Conservation (phyloP, 352 stramenopile genomes). For the Phytophthora litchii region DNA sequence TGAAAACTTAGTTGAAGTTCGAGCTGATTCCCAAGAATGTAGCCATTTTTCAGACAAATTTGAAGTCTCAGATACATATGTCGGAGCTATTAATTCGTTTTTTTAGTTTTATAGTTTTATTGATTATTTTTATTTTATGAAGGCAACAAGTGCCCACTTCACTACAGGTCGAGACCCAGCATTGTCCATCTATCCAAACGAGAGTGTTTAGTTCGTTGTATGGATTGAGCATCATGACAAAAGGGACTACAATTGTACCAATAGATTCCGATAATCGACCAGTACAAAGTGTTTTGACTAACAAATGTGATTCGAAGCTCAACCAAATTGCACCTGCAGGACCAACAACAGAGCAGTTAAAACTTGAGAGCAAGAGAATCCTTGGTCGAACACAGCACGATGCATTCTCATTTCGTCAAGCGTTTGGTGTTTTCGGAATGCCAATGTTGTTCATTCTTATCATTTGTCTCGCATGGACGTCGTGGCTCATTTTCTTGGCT, state of each 20-base stretch:
- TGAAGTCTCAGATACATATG: too few species aligned
- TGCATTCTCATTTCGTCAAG: conserved; percentile 9
- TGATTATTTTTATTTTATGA: too few species aligned
- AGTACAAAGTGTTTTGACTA: background rate
- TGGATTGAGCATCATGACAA: background rate
- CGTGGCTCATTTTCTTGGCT: conserved; percentile 45
- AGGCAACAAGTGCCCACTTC: background rate
- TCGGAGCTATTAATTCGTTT: too few species aligned
- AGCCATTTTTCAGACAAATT: conserved; percentile 7
- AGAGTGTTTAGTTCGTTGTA: too few species aligned
- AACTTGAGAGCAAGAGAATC: conserved; percentile 11
- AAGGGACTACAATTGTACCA: background rate
- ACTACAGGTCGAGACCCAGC: background rate
- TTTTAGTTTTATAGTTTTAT: too few species aligned
- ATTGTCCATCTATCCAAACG: background rate
- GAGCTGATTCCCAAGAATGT: conserved; percentile 2
- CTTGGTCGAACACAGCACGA: conserved; percentile 4
- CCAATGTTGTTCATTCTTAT: conserved; percentile 26
- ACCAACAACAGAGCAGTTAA: conserved; percentile 9
- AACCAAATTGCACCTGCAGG: conserved; percentile 7
- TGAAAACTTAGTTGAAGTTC: conserved; percentile 6
- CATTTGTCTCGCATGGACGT: conserved; percentile 36
- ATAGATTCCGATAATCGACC: background rate
- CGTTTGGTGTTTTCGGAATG: conserved; percentile 12
- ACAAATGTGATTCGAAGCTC: conserved; percentile 1